Percentiles rank a stretch among this genome's conserved stretches.
These are phyloP conservation scores for Tetrastigma voinierianum DNA, from an alignment of 164 flowering plant genomes.

Conservation along the genomic window DNA sequence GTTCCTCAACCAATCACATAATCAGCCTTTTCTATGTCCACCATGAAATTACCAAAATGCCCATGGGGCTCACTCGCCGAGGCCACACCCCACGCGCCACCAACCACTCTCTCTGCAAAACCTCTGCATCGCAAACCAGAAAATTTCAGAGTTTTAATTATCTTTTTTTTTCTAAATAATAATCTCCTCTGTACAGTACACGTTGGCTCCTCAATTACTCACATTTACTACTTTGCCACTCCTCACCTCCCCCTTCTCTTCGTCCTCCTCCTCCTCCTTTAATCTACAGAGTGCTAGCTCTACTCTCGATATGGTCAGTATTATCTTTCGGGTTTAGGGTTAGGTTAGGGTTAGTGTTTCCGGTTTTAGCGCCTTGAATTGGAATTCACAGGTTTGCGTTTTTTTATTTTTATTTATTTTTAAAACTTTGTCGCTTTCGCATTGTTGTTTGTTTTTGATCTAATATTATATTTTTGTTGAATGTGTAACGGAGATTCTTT, in stretches of 20 bases:
- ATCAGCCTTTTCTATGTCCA: background rate
- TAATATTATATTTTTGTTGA: background rate
- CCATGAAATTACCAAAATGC: background rate
- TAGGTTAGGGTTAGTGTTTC: background rate
- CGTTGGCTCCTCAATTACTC: conserved; percentile 11
- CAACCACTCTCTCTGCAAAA: background rate
- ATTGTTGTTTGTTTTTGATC: background rate
- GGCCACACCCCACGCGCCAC: background rate
- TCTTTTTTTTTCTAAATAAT: background rate
- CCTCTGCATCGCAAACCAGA: background rate
- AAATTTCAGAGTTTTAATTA: background rate
- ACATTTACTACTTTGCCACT: conserved; percentile 34
- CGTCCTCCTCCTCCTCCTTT: background rate
- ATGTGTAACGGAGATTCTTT: background rate
- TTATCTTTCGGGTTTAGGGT: conserved; percentile 12
- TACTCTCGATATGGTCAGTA: background rate
- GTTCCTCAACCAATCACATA: too few species aligned
- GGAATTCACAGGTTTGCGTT: too few species aligned
- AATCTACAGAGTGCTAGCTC: conserved; percentile 14
- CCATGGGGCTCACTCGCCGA: conserved; percentile 3
- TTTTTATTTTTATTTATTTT: too few species aligned
- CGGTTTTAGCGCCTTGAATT: too few species aligned
- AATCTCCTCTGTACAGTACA: background rate
- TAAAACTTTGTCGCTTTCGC: background rate
- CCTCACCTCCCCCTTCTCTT: background rate